Evolutionary conservation across 768 basidiomycete genomes (phyloP), one percentile per base, ranked within the genome.

Genomic region (Lactifluus volemus): DNA sequence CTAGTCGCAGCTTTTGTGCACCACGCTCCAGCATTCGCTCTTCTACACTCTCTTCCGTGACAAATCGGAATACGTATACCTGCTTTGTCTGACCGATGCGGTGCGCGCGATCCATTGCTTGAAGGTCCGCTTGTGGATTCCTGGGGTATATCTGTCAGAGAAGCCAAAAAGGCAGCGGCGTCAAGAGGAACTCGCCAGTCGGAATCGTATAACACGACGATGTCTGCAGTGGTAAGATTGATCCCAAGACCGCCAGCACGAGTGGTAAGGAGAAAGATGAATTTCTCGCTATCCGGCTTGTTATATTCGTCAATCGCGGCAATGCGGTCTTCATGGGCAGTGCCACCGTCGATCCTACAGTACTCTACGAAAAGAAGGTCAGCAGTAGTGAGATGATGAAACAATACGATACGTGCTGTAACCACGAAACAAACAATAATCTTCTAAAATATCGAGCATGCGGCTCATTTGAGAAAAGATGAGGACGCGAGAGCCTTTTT

Each of bases 391-490:
- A 61, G 0, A 11, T 36, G 4, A 12, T 8, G n/a, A 19, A 25
- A 47, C 1, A 7, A 21, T 36, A 34, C 3, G 15, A 54, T 7
- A 77, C 92, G 54, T 68, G 97, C 96, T 86, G 74, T 89, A 95
- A 58, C 76, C 75, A 49, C 95, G 78, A 78, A 98, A 99, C 62
- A 96, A 77, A 73, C 94, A 98, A 73, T 95, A 98, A 70, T 98
- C 96, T 71, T 98, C 96, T 49, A 99, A 73, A 60, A 99, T 98
- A 72, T 99, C 97, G 52, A 98, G 79, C 60, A 98, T 90, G n/a
- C 97, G 87, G 74, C 92, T 95, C 97, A 99, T 98, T 73, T 98
- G 97, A 68, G 92, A 96, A 78, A 99, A 99, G 63, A 99, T 97
- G 66, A 98, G 82, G 3, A 94, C 90, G 8, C 96, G 84, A 3